Evolutionary conservation across 352 stramenopile genomes (phyloP), one percentile per base, ranked within the genome.

Genomic region (Detonula confervacea): DNA sequence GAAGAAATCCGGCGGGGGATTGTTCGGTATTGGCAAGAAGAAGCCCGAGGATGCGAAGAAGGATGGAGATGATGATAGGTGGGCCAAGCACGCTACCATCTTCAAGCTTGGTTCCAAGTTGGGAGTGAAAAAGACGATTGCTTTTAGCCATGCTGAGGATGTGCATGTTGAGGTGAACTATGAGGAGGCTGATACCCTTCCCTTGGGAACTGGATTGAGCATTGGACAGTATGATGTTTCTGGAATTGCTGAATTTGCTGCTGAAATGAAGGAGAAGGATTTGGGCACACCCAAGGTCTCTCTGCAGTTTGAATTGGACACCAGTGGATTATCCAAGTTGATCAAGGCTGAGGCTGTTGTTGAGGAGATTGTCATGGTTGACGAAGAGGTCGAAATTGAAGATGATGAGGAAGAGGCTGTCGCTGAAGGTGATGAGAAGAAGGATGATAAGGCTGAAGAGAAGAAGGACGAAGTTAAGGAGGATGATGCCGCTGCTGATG

Each of bases 151-250:
- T 75, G 94, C 96, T 61, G 86, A 91, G 42, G 95, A 98, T 80
- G 84, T 98, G 27, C 90, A 95, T 20, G 96, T 93, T 73, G 94
- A 93, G 35, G 93, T 98, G 54, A 92, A 95, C 37, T 98, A 98
- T 85, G 93, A 97, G 74, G 94, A 97, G 74, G 86, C 86, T 33
- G 95, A 93, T 2, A 86, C 89, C 29, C 83, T 98, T 22, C 95
- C 95, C 20, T 79, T 71, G 37, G 84, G 84, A 62, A 86, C 75
- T 9, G 54, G 76, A 24, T 67, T 89, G n/a, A 84, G 94, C n/a
- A 95, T 98, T 77, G 91, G 89, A 59, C 93, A 92, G 49, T 98
- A 97, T 85, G 96, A 98, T 73, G 90, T 99, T 67, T 95, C 94
- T 8, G 96, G 97, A 44, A 91, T 99, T 57, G 73, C 73, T 18